Base-by-base conservation (phyloP, 176 grass and related monocot species). In the Oryza coarctata region DNA sequence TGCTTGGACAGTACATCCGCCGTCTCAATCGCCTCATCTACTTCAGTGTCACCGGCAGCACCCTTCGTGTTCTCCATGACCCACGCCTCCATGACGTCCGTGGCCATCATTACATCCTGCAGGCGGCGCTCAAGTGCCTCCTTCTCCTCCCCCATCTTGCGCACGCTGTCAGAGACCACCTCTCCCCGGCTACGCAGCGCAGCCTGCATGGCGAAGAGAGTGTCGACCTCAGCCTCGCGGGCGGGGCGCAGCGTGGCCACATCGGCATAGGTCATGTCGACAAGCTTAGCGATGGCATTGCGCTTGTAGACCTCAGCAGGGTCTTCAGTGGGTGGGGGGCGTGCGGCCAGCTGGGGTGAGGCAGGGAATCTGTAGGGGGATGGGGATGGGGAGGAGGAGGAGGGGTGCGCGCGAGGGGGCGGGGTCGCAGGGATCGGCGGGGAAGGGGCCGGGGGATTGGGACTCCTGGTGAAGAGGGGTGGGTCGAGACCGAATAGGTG, bases 401-500 rank as follows among this genome's bases (percentile, higher is more conserved):
- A 7, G 81, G 45, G 15, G 87, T 79, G 38, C 23, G 45, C 63
- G 12, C 6, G 85, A 49, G 30, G 88, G 61, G 49, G 69, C 17
- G 6, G 76, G 8, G 80, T 22, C 30, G 43, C 30, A 84, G 75
- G 75, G 35, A 31, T 57, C 66, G 76, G 44, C 26, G 84, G 72
- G 40, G 50, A n/a, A 22, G 82, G 61, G 14, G 76, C n/a, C 7
- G 57, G 60, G 63, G 49, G 32, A 25, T 30, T 26, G 64, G 85
- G 68, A 30, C 60, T 74, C 60, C 83, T 84, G n/a, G 94, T 86
- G 80, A 91, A 97, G 52, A 97, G 83, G 28, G 94, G 91, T 2
- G 89, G 91, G 64, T 97, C 94, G 57, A 92, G 85, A 65, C 90
- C 88, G 74, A 97, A 97, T 22, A 94, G 86, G 63, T 97, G 88